Evolutionary conservation across 495 filamentous ascomycete genomes (phyloP).

Genomic region (Ascobolus immersus): DNA sequence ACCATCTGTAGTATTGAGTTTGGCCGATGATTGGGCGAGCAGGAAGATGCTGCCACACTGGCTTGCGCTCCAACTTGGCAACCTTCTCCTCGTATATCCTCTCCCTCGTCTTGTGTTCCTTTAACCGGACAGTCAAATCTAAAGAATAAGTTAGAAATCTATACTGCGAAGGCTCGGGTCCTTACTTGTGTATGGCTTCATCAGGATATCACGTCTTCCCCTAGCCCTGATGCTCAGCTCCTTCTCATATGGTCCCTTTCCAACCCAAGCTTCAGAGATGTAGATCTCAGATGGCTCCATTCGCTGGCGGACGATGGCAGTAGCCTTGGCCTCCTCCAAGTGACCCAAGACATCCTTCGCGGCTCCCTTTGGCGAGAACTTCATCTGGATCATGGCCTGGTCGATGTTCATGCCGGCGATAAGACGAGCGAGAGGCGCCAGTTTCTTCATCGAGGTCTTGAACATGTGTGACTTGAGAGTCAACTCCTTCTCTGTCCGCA

Average conservation of each 20-base stretch:
- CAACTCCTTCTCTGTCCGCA: slow-evolving; percentile 46
- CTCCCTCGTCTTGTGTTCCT: slow-evolving; percentile 75
- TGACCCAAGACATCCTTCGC: slow-evolving; percentile 54
- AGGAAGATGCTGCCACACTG: slow-evolving; percentile 65
- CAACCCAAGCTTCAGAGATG: slow-evolving; percentile 76
- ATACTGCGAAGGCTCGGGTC: slow-evolving; percentile 7
- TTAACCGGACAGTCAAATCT: slow-evolving; percentile 62
- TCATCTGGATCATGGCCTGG: slow-evolving; percentile 86
- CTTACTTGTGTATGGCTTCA: slow-evolving; percentile 46
- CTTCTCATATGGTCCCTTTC: slow-evolving; percentile 35
- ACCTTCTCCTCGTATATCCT: slow-evolving; percentile 51
- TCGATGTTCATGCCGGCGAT: slow-evolving; percentile 76
- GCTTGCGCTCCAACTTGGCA: slow-evolving; percentile 39
- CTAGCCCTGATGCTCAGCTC: slow-evolving; percentile 39
- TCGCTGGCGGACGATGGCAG: slow-evolving; percentile 46
- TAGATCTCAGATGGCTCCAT: slow-evolving; percentile 76
- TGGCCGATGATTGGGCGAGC: slow-evolving; percentile 53
- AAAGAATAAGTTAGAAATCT: not conserved
- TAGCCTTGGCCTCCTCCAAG: slow-evolving; percentile 48
- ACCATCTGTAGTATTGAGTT: slow-evolving; percentile 77
- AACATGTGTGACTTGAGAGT: slow-evolving; percentile 36
- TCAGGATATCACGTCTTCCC: slow-evolving; percentile 34
- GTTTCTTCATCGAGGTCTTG: slow-evolving; percentile 70
- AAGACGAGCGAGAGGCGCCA: slow-evolving; percentile 56
- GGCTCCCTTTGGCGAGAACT: slow-evolving; percentile 79